Evolutionary conservation across 805 yeast genomes (phyloP), one percentile per base, ranked within the genome.

Genomic region (Pichia membranifaciens): DNA sequence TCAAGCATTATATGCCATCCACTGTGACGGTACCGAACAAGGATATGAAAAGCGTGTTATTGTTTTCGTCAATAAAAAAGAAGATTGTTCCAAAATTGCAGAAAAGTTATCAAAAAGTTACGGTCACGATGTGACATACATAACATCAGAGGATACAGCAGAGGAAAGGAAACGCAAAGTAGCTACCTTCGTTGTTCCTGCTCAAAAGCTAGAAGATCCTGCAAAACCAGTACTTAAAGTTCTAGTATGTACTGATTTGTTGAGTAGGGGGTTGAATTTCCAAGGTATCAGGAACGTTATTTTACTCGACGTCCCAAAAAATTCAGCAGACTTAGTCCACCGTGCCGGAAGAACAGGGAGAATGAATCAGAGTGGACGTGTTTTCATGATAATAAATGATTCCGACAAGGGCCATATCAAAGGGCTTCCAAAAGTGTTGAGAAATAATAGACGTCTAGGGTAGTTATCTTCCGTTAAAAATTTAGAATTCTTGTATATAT

Each of bases 281-380:
- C 75, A 76, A 47, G 85, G 85, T 16, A 79, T 93, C 28, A 75
- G 89, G 54, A 89, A 89, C 56, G 87, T 91, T 12, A 73, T 91
- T 23, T 67, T 93, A 43, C 84, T 82, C 69, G 97, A 91, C 60
- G 78, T 89, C 39, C 99, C 99, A 5, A 75, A 76, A 45, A 82
- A 84, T 15, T 78, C 96, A 0, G 82, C 87, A 17, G 98, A 91
- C 65, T 70, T 91, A 50, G 80, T 91, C 18, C 98, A 91, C 62
- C 72, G 99, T 51, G 84, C 87, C 1, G 99, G 99, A 1, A 78
- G 99, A 67, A 91, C 97, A 0, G 97, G 96, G 3, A 71, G 99
- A 62, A 82, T 90, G 85, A 86, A 84, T 39, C 88, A 84, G 58
- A 74, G 84, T 33, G 99, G 99, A 13, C 75, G 96, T 51, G 96